phyloP scores from a whole-genome alignment of 768 basidiomycete genomes.

The Mycena venus region DNA sequence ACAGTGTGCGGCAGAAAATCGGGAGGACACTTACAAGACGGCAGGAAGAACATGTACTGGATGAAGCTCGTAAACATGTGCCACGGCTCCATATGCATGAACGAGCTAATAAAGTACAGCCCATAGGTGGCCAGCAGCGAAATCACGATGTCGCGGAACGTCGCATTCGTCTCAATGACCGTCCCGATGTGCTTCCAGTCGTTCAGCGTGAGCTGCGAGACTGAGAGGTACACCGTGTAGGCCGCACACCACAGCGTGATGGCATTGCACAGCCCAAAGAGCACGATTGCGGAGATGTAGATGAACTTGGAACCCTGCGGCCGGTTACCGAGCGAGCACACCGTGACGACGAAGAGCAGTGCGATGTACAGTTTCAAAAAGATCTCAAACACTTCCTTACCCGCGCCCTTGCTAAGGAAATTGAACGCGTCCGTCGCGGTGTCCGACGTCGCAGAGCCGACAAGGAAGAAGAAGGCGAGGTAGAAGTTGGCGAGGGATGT shows the following conservation, averaged over 20 bases:
- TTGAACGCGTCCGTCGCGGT: constrained; percentile 79
- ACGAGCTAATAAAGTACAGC: constrained; percentile 86
- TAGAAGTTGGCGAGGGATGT: constrained; percentile 95
- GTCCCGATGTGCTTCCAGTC: constrained; percentile 81
- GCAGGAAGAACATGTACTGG: constrained; percentile 93
- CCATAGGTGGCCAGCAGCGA: constrained; percentile 84
- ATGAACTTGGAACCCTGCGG: constrained; percentile 93
- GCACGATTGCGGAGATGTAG: constrained; percentile 79
- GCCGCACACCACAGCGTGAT: constrained; percentile 92
- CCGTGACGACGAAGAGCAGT: constrained; percentile 83
- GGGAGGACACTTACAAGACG: constrained; percentile 64
- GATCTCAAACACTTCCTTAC: constrained; percentile 80
- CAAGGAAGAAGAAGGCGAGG: constrained; percentile 93
- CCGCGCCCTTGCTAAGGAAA: constrained; percentile 81
- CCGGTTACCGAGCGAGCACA: constrained; percentile 93
- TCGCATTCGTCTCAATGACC: constrained; percentile 72
- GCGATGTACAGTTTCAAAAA: constrained; percentile 88
- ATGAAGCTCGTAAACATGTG: constrained; percentile 95
- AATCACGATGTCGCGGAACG: constrained; percentile 88
- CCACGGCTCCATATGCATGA: constrained; percentile 96
- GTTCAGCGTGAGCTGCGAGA: constrained; percentile 72
- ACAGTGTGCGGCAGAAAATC: neutral
- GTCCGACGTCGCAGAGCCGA: constrained; percentile 80
- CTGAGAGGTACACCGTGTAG: constrained; percentile 90
- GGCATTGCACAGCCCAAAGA: constrained; percentile 84